Conservation (phyloP, 228 moss, liverwort and hornwort genomes). For the Sphagnum fallax region DNA sequence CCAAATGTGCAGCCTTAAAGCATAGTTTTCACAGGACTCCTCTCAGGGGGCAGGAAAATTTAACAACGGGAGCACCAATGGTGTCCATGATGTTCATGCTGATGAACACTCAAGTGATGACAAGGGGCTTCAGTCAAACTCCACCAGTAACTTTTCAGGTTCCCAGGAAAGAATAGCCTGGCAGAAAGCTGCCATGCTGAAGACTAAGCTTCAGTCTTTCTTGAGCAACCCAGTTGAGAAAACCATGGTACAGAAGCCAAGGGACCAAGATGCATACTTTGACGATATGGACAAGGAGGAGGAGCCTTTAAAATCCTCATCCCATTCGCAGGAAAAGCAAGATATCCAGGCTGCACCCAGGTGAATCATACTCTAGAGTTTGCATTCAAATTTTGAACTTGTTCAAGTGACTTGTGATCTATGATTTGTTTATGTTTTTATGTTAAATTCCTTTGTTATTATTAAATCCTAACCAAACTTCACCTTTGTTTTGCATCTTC, state of each 20-base stretch:
- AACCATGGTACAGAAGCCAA: slow-evolving; percentile 14
- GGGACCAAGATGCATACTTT: slow-evolving; percentile 8
- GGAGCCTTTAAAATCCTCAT: slow-evolving; percentile 31
- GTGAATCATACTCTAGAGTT: slow-evolving; percentile 5
- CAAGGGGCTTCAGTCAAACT: not conserved
- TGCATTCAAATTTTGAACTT: no score
- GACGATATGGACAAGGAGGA: slow-evolving; percentile 25
- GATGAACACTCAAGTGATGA: slow-evolving; percentile 27
- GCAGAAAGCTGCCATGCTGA: slow-evolving; percentile 55
- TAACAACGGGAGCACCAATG: slow-evolving; percentile 16
- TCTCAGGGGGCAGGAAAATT: slow-evolving; percentile 27
- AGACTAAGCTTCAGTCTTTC: slow-evolving; percentile 53
- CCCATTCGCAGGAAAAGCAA: slow-evolving; percentile 21
- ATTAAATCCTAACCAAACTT: no score
- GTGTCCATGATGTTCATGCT: slow-evolving; percentile 23
- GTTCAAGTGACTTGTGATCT: no score
- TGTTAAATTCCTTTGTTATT: no score
- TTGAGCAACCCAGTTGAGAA: slow-evolving; percentile 33
- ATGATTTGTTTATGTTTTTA: no score
- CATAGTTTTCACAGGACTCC: no score
- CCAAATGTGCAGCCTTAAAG: no score
- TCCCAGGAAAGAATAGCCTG: slow-evolving; percentile 42
- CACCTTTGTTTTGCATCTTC: no score
- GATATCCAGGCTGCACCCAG: slow-evolving; percentile 19
- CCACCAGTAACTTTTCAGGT: slow-evolving; percentile 16